Base-by-base conservation (phyloP, 1,139 yeast species). In the Debaryomyces coudertii region DNA sequence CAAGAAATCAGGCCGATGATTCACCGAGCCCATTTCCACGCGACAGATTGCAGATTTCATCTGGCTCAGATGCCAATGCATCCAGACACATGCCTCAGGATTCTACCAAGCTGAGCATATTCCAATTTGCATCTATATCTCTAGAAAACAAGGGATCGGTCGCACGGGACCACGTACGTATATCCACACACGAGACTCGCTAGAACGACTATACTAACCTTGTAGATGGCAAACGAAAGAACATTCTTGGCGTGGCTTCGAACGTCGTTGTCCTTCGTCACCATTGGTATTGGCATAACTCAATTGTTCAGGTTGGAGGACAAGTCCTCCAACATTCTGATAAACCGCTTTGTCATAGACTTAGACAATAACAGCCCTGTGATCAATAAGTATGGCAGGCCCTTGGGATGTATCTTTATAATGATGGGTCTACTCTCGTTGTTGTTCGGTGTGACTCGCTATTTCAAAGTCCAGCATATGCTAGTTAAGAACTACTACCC, bases 181-280 rank as follows among this genome's bases (percentile, higher is more conserved):
- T 33, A 24, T 11, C n/a, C 38, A 16, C 6, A 6, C 31, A 5
- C 14, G 15, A 18, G 47, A 40, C 5, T 3, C 8, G 5, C 5
- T 14, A 24, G 12, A 14, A 5, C 22, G 4, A 5, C 31, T 11
- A 35, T 45, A 46, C 51, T 48, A 48, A 48, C 48, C 7, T 16
- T 2, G 11, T 24, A 49, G 53, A 60, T 87, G 64, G 92, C 95
- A 14, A 87, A 86, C 59, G 95, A 87, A 60, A 70, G 95, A 48
- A 87, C 95, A 0, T 82, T 82, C 48, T 68, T 87, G 11, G 93
- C 95, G 0, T 87, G 92, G 87, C 65, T 84, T 33, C 72, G 95
- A 49, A 87, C 95, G 0, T 69, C 76, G 2, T 56, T 73, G 20
- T 66, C 76, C 11, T 71, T 73, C 48, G 65, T 73, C 5, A 70